These are phyloP conservation scores for Flagelloscypha sp. DNA, from an alignment of 768 basidiomycete genomes.

Conservation along the genomic window DNA sequence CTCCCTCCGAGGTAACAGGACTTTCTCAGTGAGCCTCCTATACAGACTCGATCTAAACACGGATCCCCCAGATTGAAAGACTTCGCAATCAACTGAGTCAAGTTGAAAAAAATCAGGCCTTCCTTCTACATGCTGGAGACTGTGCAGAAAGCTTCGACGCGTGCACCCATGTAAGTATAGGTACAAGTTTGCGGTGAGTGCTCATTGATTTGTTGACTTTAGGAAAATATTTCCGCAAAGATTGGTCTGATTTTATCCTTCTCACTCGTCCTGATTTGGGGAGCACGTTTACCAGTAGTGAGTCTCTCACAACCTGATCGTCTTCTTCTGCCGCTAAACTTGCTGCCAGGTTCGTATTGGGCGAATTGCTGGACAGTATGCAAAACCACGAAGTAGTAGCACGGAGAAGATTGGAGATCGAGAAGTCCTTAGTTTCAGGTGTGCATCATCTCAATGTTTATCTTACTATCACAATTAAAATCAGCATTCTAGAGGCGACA, in stretches of 20 bases:
- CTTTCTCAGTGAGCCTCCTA: constrained; percentile 3
- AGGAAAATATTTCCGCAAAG: constrained; percentile 85
- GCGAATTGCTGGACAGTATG: constrained; percentile 94
- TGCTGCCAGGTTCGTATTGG: constrained; percentile 62
- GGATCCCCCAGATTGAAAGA: constrained; percentile 59
- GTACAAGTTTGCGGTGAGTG: too few species aligned
- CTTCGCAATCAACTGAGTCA: constrained; percentile 70
- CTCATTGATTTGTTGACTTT: too few species aligned
- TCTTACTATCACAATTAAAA: too few species aligned
- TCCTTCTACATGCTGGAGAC: constrained; percentile 94
- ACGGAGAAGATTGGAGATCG: constrained; percentile 71
- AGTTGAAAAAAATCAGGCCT: constrained; percentile 82
- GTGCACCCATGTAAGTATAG: constrained; percentile 68
- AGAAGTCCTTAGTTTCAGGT: constrained; percentile 85
- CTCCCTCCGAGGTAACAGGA: constrained; percentile 76
- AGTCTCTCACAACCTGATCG: constrained; percentile 15
- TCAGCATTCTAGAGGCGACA: constrained; percentile 78
- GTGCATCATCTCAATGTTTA: too few species aligned
- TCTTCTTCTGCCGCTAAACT: constrained; percentile 2
- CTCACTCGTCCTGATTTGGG: constrained; percentile 92
- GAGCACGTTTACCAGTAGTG: constrained; percentile 88
- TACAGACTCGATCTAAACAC: constrained; percentile 1
- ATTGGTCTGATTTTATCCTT: constrained; percentile 91
- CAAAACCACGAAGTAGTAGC: constrained; percentile 82
- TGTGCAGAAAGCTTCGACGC: constrained; percentile 96